Conservation (phyloP, 805 yeast species). For the Candida orba region DNA sequence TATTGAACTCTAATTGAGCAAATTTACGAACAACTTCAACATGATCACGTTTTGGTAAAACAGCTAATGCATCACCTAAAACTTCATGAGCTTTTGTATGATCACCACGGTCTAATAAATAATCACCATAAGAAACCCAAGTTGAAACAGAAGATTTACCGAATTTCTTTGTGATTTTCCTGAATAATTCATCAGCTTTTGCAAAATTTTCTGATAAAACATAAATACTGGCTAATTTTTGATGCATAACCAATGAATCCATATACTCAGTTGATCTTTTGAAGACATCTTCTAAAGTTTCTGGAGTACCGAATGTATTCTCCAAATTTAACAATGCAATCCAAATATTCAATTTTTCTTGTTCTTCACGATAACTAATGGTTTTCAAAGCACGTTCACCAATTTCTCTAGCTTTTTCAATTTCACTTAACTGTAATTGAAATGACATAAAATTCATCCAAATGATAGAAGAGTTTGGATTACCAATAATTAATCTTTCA, state of each 20-base stretch:
- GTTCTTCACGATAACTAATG: slow-evolving; percentile 85
- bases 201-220: slow-evolving; percentile 63
- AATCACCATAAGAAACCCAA: slow-evolving; percentile 81
- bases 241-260: slow-evolving; percentile 82
- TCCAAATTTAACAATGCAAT: slow-evolving; percentile 91
- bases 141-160: slow-evolving; percentile 59
- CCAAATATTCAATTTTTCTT: slow-evolving; percentile 92
- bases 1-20: slow-evolving; percentile 78
- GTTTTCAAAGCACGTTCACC: slow-evolving; percentile 89
- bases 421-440: slow-evolving; percentile 89
- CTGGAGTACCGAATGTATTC: slow-evolving; percentile 85
- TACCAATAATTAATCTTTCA: slow-evolving; percentile 85
- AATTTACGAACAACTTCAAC: slow-evolving; percentile 79
- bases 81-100: slow-evolving; percentile 59
- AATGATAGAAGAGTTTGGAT: slow-evolving; percentile 85
- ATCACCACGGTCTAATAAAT: slow-evolving; percentile 51
- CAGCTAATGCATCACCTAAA: slow-evolving; percentile 67
- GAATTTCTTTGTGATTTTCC: slow-evolving; percentile 68
- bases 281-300: slow-evolving; percentile 72
- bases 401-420: slow-evolving; percentile 90
- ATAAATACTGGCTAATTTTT: slow-evolving; percentile 69
- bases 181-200: slow-evolving; percentile 64
- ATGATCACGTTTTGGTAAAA: slow-evolving; percentile 64
- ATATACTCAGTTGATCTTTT: slow-evolving; percentile 81
- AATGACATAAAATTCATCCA: slow-evolving; percentile 99